These are phyloP conservation scores for Chaetomium olivaceum DNA, from an alignment of 2,329 filamentous ascomycete genomes.

Conservation along the genomic window DNA sequence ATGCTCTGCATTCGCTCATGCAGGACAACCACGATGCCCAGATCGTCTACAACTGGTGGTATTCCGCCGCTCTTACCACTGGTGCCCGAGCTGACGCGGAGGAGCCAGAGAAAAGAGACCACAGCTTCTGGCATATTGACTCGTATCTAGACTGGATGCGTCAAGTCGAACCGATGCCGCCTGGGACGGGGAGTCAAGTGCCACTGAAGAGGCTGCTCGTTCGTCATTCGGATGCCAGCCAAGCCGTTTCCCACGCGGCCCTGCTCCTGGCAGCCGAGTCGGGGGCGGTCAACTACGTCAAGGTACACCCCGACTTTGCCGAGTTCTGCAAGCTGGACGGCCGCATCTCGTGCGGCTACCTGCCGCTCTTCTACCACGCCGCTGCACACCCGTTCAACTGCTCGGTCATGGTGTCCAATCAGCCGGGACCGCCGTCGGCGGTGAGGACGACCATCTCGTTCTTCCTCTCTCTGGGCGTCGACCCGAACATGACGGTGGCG, in stretches of 20 bases:
- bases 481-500: background rate
- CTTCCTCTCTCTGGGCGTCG: background rate
- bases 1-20: background rate
- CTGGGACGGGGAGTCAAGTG: background rate
- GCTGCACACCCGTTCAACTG: background rate
- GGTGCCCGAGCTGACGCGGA: background rate
- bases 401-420: background rate
- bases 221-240: background rate
- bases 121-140: background rate
- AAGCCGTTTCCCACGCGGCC: background rate
- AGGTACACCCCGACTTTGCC: background rate
- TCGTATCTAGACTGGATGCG: background rate
- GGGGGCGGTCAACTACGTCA: slow-evolving; percentile 2
- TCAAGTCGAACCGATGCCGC: background rate
- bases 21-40: too few species aligned
- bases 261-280: background rate
- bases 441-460: background rate
- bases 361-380: background rate
- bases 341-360: background rate
- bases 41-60: background rate
- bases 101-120: background rate
- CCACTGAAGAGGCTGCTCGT: background rate
- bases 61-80: background rate
- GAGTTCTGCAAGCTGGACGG: background rate
- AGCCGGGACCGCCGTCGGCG: background rate